phyloP scores from a whole-genome alignment of 768 basidiomycete species.

The Lentinus tigrinus region DNA sequence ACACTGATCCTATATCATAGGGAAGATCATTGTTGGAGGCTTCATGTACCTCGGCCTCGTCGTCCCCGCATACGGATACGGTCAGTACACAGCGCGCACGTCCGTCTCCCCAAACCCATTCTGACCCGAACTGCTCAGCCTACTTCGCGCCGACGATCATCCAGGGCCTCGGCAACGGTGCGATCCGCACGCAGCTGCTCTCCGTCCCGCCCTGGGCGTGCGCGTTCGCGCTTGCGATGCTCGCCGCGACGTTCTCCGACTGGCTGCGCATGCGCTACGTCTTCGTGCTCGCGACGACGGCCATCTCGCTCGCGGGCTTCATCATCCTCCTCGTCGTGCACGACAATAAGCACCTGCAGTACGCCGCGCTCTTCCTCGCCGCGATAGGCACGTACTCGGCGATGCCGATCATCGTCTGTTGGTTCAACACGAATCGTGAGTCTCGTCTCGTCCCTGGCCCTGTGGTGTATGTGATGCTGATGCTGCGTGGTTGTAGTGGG shows the following conservation, averaged over 20 bases:
- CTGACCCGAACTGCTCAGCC: slow-evolving; percentile 1
- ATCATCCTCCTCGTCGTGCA: slow-evolving; percentile 22
- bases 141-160: slow-evolving; percentile 26
- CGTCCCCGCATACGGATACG: slow-evolving; percentile 29
- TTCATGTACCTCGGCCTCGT: slow-evolving; percentile 33
- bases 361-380: slow-evolving; percentile 24
- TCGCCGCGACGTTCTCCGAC: slow-evolving; percentile 23
- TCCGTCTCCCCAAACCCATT: background rate
- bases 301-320: slow-evolving; percentile 22
- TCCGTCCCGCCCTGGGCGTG: slow-evolving; percentile 31
- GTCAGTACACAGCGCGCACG: slow-evolving; percentile 10
- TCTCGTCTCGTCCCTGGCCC: background rate
- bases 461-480: background rate
- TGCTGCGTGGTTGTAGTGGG: slow-evolving; percentile 14
- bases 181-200: slow-evolving; percentile 28
- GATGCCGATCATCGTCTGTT: slow-evolving; percentile 26
- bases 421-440: slow-evolving; percentile 26
- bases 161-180: slow-evolving; percentile 23
- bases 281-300: slow-evolving; percentile 21
- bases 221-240: slow-evolving; percentile 25
- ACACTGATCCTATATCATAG: slow-evolving; percentile 4
- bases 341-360: slow-evolving; percentile 21
- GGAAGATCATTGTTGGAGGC: slow-evolving; percentile 28
- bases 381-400: slow-evolving; percentile 24
- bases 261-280: slow-evolving; percentile 21